phyloP scores from a whole-genome alignment of 2,329 filamentous ascomycete genomes.

The Gremmenia infestans region DNA sequence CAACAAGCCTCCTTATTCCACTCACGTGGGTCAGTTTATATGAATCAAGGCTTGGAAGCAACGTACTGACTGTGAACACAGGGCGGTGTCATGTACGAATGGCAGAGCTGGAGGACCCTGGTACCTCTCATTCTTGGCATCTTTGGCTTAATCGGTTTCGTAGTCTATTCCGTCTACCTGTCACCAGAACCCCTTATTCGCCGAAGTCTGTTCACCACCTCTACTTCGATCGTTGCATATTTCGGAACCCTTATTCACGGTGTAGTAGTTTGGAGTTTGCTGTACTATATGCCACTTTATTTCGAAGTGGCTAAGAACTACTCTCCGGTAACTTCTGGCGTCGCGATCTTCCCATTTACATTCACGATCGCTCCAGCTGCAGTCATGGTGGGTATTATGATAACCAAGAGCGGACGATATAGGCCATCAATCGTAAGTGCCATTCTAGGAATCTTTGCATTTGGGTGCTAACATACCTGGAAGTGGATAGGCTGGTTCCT shows the following conservation, averaged over 20 bases:
- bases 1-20: conserved; percentile 54
- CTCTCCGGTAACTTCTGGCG: conserved; percentile 45
- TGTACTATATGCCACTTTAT: conserved; percentile 50
- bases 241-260: conserved; percentile 50
- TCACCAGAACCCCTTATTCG: conserved; percentile 32
- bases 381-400: conserved; percentile 49
- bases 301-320: conserved; percentile 47
- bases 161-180: conserved; percentile 42
- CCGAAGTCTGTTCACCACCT: conserved; percentile 37
- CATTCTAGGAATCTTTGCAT: too few species aligned
- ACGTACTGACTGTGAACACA: neutral
- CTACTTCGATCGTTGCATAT: conserved; percentile 46
- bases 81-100: conserved; percentile 57
- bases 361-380: conserved; percentile 56
- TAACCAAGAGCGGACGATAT: conserved; percentile 52
- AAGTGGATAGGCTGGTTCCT: conserved; percentile 54
- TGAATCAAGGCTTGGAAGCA: neutral
- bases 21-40: conserved; percentile 47
- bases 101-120: conserved; percentile 55
- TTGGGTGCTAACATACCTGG: too few species aligned
- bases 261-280: conserved; percentile 44
- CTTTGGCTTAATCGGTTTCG: conserved; percentile 45
- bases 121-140: conserved; percentile 53
- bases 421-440: conserved; percentile 29
- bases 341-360: conserved; percentile 52